phyloP scores from a whole-genome alignment of 2,329 filamentous ascomycete genomes.

The Penicillium sp. region DNA sequence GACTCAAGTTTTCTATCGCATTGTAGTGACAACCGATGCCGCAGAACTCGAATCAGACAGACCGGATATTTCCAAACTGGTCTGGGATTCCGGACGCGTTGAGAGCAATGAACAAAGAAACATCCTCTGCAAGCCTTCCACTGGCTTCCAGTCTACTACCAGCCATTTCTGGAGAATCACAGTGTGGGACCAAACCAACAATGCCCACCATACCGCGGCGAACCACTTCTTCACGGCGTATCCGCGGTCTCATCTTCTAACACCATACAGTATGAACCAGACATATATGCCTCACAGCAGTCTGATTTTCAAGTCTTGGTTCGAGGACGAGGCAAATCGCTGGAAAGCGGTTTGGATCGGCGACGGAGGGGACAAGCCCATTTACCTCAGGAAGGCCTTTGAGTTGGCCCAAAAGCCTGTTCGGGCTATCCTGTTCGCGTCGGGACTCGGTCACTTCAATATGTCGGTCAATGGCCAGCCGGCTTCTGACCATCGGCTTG shows the following conservation, averaged over 20 bases:
- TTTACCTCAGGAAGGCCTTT: constrained; percentile 22
- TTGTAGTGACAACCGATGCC: constrained; percentile 8
- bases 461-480: constrained; percentile 19
- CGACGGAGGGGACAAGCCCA: constrained; percentile 23
- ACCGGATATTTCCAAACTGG: background rate
- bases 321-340: constrained; percentile 20
- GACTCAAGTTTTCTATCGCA: constrained; percentile 15
- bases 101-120: constrained; percentile 22
- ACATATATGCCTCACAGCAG: constrained; percentile 26
- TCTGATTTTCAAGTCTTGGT: constrained; percentile 25
- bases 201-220: constrained; percentile 8
- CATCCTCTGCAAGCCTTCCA: constrained; percentile 16
- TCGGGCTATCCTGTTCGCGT: constrained; percentile 20
- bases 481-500: constrained; percentile 21
- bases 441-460: constrained; percentile 24
- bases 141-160: constrained; percentile 19
- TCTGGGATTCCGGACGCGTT: constrained; percentile 21
- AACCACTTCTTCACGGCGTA: constrained; percentile 25
- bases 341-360: constrained; percentile 28
- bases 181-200: constrained; percentile 17
- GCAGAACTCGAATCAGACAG: no score
- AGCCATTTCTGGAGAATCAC: constrained; percentile 20
- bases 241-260: constrained; percentile 18
- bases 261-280: constrained; percentile 26
- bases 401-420: constrained; percentile 4